Evolutionary conservation across 495 filamentous ascomycete genomes (phyloP), one percentile per base, ranked within the genome.

Genomic region (Penicillium macrosclerotiorum): DNA sequence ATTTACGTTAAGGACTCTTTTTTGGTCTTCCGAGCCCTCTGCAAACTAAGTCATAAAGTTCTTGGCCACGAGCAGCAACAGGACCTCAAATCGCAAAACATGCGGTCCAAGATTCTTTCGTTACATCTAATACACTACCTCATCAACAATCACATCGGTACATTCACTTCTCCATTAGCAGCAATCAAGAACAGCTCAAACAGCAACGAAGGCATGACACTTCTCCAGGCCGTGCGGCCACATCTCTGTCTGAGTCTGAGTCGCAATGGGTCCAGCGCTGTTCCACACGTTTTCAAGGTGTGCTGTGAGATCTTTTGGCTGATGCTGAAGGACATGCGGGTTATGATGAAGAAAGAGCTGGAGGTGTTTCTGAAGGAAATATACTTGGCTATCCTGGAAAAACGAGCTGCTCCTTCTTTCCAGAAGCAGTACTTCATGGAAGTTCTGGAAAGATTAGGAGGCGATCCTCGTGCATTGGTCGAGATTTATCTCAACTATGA

Each of bases 401-500:
- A 89, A 65, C 82, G 82, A 42, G 89, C 84, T 37, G 89, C 92
- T 0, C 89, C 94, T 30, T 71, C 84, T 5, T 90, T 87, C 40
- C 93, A 99, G 56, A 97, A 96, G 60, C 81, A 90, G 34, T 90
- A 90, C 46, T 89, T 97, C 47, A 82, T 99, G 68, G 82, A 84
- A 38, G 77, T 97, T 25, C 71, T 99, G 29, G 88, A 89, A 49
- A 74, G 92, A 45, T 71, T 97, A 23, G 88, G 85, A 37, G 84
- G 80, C 11, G 92, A 99, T 60, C 88, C 91, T 4, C 75, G 88
- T 27, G 91, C 89, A 0, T 63, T 99, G 47, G 94, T 99, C 4
- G 94, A 99, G 68, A 84, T 93, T 12, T 99, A 97, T 64, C 79
- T 99, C 42, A 99, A 99, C 63, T 99, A 99, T 54, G 94, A 99